Base-by-base conservation (phyloP, 164 flowering plant genomes). In the Liriodendron chinense region DNA sequence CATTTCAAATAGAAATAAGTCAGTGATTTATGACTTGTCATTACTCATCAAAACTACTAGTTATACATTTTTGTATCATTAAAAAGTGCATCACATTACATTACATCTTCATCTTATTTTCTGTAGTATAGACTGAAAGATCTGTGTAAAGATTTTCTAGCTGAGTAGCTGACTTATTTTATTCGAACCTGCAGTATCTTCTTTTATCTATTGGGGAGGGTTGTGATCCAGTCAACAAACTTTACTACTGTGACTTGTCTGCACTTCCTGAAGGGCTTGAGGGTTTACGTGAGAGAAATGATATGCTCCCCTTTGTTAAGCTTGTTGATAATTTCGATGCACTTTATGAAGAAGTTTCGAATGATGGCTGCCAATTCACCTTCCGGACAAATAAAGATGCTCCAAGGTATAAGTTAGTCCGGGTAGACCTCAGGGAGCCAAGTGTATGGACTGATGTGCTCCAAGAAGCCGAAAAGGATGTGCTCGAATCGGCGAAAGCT, bases 301-400 rank as follows among this genome's bases (percentile, higher is more conserved):
- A 76, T 25, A 77, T 87, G 76, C 97, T 96, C 74, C 98, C 98
- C 23, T 92, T 96, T 84, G 75, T 83, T n/a, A 96, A 85, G 85
- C 92, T 96, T 71, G 76, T 96, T 73, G 99, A 96, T 77, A 85
- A 73, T 2, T 91, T 96, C 86, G 98, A 92, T 66, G 99, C 98
- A 63, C 76, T 73, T 22, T 96, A 96, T 85, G 18, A 47, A 1
- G 85, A 77, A 7, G 71, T 94, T 76, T 97, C 98, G 71, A 93
- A 96, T 86, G 98, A 96, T 86, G 94, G 77, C 16, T 87, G 91
- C 1, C n/a, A 82, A n/a, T 96, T 94, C 74, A 94, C 98, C 56
- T 93, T 94, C 81, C 71, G 80, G 62, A 92, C 98, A 24, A 96
- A 96, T 75, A 96, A 91, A 83, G 88, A 89, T 83, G 98, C 99